A percentile compares a stretch with the other conserved stretches of the same genome.
phyloP scores from a whole-genome alignment of 495 filamentous ascomycete species.

The Podospora australis region DNA sequence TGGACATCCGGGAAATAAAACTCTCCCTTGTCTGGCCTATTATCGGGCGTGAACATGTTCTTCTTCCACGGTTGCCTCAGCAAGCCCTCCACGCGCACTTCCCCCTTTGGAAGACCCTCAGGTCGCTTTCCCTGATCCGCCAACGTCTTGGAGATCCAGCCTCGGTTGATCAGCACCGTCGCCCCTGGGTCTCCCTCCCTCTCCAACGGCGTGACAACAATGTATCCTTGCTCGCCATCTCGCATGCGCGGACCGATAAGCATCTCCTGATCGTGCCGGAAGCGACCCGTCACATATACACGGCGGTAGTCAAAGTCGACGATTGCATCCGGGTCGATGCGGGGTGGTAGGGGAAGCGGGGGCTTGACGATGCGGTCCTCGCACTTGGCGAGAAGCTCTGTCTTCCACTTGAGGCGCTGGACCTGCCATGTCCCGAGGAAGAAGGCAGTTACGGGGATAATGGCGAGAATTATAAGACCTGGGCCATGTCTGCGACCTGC shows the following conservation, averaged over 20 bases:
- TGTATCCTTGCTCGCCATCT: conserved; percentile 83
- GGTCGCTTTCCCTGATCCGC: conserved; percentile 54
- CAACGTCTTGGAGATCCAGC: conserved; percentile 77
- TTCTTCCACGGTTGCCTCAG: conserved; percentile 88
- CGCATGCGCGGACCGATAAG: conserved; percentile 82
- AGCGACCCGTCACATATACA: conserved; percentile 66
- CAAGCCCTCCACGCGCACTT: conserved; percentile 75
- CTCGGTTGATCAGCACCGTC: conserved; percentile 74
- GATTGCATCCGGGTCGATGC: conserved; percentile 71
- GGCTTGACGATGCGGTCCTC: conserved; percentile 81
- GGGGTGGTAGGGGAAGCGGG: conserved; percentile 81
- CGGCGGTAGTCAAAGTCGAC: conserved; percentile 88
- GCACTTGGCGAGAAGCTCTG: conserved; percentile 77
- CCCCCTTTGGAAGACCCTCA: conserved; percentile 54
- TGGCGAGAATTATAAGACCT: conserved; percentile 72
- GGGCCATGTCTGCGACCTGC: conserved; percentile 66
- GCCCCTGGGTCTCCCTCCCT: conserved; percentile 39
- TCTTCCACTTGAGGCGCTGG: conserved; percentile 89
- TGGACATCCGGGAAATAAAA: conserved; percentile 94
- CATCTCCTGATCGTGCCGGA: conserved; percentile 91
- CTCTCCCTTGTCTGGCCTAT: conserved; percentile 69
- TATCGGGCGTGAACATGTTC: conserved; percentile 94
- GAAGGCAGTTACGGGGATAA: conserved; percentile 90
- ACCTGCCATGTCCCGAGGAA: conserved; percentile 91
- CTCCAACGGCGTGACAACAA: conserved; percentile 87